Conservation (phyloP, 1,284 basidiomycete species). For the Leccinum fuscescens region DNA sequence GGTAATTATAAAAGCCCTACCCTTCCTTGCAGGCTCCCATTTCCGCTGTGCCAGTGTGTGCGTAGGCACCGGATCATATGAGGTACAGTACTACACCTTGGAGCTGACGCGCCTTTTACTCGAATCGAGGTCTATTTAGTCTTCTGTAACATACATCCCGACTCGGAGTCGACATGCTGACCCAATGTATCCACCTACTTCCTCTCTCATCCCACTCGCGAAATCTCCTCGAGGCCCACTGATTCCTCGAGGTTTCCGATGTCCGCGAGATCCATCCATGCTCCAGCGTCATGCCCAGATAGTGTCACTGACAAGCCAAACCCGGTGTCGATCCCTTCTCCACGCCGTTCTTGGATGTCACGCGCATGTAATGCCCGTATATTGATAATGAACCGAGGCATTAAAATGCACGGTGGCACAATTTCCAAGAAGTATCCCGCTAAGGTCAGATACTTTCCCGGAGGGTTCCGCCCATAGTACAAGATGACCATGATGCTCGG, state of each 20-base stretch:
- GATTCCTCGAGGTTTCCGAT: not conserved
- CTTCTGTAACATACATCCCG: not conserved
- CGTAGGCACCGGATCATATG: not conserved
- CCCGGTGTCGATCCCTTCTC: not conserved
- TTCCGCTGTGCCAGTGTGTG: not conserved
- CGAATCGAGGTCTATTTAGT: no score
- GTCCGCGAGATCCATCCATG: not conserved
- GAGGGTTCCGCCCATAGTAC: not conserved
- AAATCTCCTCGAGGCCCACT: not conserved
- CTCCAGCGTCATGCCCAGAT: not conserved
- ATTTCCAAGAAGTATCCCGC: not conserved
- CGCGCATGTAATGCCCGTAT: not conserved
- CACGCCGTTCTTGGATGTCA: not conserved
- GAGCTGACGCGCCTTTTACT: not conserved
- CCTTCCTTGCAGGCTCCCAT: constrained; percentile 41
- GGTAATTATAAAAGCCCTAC: constrained; percentile 51
- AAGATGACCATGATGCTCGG: not conserved
- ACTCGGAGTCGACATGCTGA: not conserved
- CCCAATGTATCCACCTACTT: not conserved
- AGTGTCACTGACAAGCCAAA: not conserved
- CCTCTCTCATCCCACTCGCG: not conserved
- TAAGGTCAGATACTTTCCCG: not conserved
- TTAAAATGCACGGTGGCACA: constrained; percentile 4
- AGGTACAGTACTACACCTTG: not conserved
- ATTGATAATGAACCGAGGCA: constrained; percentile 3